phyloP scores from a whole-genome alignment of 331 rosid genomes.

The Ulmus americana region DNA sequence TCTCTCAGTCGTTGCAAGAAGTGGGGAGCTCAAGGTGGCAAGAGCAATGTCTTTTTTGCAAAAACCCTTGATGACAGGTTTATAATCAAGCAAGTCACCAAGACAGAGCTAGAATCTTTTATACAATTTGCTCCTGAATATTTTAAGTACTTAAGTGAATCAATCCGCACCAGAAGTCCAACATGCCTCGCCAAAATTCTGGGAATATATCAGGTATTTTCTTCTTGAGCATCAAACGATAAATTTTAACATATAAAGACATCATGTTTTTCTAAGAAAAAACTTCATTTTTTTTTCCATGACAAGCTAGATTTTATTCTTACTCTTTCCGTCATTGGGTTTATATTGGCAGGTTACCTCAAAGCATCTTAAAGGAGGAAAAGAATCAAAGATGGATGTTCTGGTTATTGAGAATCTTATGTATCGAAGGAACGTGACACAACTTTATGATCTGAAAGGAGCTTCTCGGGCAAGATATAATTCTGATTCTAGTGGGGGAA shows the following conservation, averaged over 20 bases:
- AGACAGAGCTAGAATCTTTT: constrained; percentile 93
- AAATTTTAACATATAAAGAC: not conserved
- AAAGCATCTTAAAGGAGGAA: constrained; percentile 83
- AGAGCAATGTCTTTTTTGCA: constrained; percentile 93
- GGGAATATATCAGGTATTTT: constrained; percentile 87
- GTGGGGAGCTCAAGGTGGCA: constrained; percentile 99
- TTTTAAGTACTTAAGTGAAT: constrained; percentile 82
- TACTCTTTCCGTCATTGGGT: constrained; percentile 16
- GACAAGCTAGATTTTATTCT: not conserved
- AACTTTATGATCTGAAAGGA: constrained; percentile 94
- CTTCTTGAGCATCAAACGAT: constrained; percentile 12
- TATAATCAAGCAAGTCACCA: constrained; percentile 83
- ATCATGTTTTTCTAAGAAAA: not conserved
- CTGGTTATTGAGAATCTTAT: constrained; percentile 97
- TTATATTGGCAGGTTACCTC: constrained; percentile 60
- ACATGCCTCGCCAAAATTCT: constrained; percentile 93
- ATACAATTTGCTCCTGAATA: constrained; percentile 77
- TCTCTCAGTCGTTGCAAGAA: constrained; percentile 92
- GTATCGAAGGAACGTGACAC: constrained; percentile 62
- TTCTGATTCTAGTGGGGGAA: constrained; percentile 74
- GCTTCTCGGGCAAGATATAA: constrained; percentile 84
- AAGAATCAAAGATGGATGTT: constrained; percentile 76
- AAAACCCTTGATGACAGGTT: constrained; percentile 91
- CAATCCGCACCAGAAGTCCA: constrained; percentile 74
- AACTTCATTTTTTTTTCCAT: not conserved